Conservation (phyloP, 257 asterid species). For the Linderniella brevidens region DNA sequence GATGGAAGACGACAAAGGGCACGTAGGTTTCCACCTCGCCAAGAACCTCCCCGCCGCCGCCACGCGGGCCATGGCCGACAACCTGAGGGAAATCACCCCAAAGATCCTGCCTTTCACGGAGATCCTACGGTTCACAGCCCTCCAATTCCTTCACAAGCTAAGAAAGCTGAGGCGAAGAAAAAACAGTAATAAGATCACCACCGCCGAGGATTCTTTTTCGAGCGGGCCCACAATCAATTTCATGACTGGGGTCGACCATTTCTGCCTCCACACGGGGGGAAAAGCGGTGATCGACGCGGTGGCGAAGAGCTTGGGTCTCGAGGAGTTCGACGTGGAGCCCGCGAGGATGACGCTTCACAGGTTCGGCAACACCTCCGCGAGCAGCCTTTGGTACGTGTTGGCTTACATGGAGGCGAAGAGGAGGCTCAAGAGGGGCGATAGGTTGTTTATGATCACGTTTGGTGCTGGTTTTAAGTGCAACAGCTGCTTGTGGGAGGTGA, state of each 20-base stretch:
- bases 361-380: slow-evolving; percentile 84
- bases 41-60: slow-evolving; percentile 68
- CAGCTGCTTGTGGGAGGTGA: slow-evolving; percentile 78
- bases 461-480: slow-evolving; percentile 96
- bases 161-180: slow-evolving; percentile 17
- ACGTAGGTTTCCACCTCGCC: slow-evolving; percentile 49
- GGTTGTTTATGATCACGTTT: slow-evolving; percentile 67
- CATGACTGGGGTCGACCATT: slow-evolving; percentile 64
- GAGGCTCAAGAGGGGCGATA: slow-evolving; percentile 60
- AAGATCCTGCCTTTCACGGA: slow-evolving; percentile 47
- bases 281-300: slow-evolving; percentile 82
- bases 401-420: slow-evolving; percentile 78
- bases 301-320: slow-evolving; percentile 27
- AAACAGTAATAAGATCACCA: slow-evolving; percentile 1
- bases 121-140: slow-evolving; percentile 27
- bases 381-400: slow-evolving; percentile 79
- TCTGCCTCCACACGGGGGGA: slow-evolving; percentile 85
- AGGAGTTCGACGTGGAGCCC: slow-evolving; percentile 76
- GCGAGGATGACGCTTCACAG: slow-evolving; percentile 90
- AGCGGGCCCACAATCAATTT: slow-evolving; percentile 32
- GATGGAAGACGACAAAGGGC: slow-evolving; percentile 46
- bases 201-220: background rate
- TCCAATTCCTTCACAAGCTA: slow-evolving; percentile 14
- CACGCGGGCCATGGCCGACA: slow-evolving; percentile 56
- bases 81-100: slow-evolving; percentile 49